Evolutionary conservation across 805 yeast species (phyloP).

Genomic region (Candida sanyiensis): DNA sequence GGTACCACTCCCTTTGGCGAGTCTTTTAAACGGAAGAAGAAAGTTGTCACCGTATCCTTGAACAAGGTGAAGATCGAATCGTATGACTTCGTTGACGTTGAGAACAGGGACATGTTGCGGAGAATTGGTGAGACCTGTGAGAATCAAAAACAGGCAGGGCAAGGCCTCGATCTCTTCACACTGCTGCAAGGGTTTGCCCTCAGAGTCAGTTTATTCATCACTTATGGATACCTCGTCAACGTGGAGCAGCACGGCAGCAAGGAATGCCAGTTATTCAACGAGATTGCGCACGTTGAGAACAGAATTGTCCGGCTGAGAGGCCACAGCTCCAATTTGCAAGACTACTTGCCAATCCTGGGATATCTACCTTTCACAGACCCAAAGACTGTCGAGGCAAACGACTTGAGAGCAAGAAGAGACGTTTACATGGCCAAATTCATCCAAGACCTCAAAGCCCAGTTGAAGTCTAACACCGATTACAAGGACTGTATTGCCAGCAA

Average conservation of each 20-base stretch:
- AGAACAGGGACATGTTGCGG: slow-evolving; percentile 28
- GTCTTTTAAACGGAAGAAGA: slow-evolving; percentile 42
- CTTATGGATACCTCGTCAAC: slow-evolving; percentile 49
- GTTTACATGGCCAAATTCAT: slow-evolving; percentile 39
- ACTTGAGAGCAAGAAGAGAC: slow-evolving; percentile 40
- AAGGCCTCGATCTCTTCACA: slow-evolving; percentile 37
- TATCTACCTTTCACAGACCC: slow-evolving; percentile 19
- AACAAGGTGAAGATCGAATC: slow-evolving; percentile 31
- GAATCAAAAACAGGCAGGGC: slow-evolving; percentile 4
- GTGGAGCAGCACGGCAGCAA: slow-evolving; percentile 34
- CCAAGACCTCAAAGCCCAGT: slow-evolving; percentile 25
- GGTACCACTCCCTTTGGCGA: slow-evolving; percentile 60
- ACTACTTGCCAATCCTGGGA: slow-evolving; percentile 46
- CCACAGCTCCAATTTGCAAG: slow-evolving; percentile 49
- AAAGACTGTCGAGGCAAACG: slow-evolving; percentile 23
- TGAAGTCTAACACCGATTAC: slow-evolving; percentile 25
- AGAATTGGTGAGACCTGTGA: slow-evolving; percentile 19
- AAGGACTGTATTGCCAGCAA: slow-evolving; percentile 32
- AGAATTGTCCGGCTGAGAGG: slow-evolving; percentile 52
- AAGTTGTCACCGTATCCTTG: slow-evolving; percentile 41
- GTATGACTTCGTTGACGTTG: slow-evolving; percentile 33
- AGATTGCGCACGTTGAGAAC: slow-evolving; percentile 51
- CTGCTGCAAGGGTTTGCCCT: slow-evolving; percentile 46
- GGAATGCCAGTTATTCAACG: slow-evolving; percentile 36
- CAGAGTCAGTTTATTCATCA: slow-evolving; percentile 42